phyloP scores from a whole-genome alignment of 257 asterid species.

The Lycium barbarum region DNA sequence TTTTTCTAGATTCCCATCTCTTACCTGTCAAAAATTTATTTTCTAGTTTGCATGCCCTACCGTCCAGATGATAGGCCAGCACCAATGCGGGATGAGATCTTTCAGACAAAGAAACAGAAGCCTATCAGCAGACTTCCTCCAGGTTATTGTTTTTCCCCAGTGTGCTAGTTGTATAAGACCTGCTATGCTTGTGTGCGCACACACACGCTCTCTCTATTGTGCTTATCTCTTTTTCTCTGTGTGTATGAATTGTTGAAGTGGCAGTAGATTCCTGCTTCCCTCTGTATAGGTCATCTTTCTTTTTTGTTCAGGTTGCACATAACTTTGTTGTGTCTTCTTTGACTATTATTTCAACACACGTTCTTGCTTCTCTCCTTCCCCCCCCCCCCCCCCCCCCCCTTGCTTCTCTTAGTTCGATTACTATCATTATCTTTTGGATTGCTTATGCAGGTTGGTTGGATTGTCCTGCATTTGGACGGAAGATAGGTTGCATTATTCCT shows the following conservation, averaged over 20 bases:
- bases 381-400: not conserved
- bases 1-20: slow-evolving; percentile 13
- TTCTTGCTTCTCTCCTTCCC: slow-evolving; percentile 18
- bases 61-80: slow-evolving; percentile 66
- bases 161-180: not conserved
- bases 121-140: slow-evolving; percentile 69
- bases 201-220: not conserved
- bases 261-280: slow-evolving; percentile 19
- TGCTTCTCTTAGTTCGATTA: not conserved
- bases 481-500: slow-evolving; percentile 75
- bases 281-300: not conserved
- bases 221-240: not conserved
- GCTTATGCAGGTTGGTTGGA: slow-evolving; percentile 88
- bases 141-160: slow-evolving; percentile 50
- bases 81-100: slow-evolving; percentile 54
- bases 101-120: slow-evolving; percentile 69
- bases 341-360: slow-evolving; percentile 8
- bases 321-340: not conserved
- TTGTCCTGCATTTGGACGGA: slow-evolving; percentile 80
- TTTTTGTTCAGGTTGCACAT: slow-evolving; percentile 15
- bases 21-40: not conserved
- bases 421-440: slow-evolving; percentile 16
- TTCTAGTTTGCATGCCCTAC: slow-evolving; percentile 26
- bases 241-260: slow-evolving; percentile 15
- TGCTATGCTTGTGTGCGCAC: not conserved